phyloP scores from a whole-genome alignment of 768 basidiomycete species.

The Phlegmacium glaucopus region DNA sequence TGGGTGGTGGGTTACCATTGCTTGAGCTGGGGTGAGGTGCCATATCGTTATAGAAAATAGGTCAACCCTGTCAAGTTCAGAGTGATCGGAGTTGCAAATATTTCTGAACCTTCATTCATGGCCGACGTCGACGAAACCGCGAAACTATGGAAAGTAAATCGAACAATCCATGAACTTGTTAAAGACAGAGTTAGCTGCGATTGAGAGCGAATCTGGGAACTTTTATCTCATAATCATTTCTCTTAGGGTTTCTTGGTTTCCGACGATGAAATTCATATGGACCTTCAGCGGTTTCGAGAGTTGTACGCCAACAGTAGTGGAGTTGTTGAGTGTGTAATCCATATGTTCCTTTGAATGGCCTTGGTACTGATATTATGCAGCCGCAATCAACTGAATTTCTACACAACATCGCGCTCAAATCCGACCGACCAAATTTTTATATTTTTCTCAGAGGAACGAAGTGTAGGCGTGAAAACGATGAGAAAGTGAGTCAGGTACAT shows the following conservation, averaged over 20 bases:
- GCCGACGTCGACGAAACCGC: constrained; percentile 77
- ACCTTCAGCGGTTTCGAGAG: constrained; percentile 72
- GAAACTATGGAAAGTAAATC: constrained; percentile 92
- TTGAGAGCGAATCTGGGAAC: constrained; percentile 7
- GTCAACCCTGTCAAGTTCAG: constrained; percentile 5
- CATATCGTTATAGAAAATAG: constrained; percentile 24
- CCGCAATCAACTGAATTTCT: constrained; percentile 88
- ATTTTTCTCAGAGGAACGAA: constrained; percentile 93
- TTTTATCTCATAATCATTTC: constrained; percentile 22
- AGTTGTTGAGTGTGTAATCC: constrained; percentile 73
- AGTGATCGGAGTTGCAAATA: constrained; percentile 54
- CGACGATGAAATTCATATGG: constrained; percentile 91
- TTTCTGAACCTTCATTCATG: constrained; percentile 41
- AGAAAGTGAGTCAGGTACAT: constrained; percentile 65
- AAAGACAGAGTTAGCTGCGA: constrained; percentile 76
- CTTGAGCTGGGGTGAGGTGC: constrained; percentile 40
- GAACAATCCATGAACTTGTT: constrained; percentile 95
- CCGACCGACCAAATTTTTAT: constrained; percentile 82
- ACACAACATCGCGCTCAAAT: constrained; percentile 68
- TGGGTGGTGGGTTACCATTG: constrained; percentile 24
- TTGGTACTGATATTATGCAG: constrained; percentile 36
- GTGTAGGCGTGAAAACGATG: constrained; percentile 97
- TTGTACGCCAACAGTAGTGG: constrained; percentile 72
- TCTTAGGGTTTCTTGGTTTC: constrained; percentile 88
- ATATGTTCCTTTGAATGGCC: neutral